Conservation (phyloP, 225 moss, liverwort and hornwort genomes). For the Antitrichia curtipendula region DNA sequence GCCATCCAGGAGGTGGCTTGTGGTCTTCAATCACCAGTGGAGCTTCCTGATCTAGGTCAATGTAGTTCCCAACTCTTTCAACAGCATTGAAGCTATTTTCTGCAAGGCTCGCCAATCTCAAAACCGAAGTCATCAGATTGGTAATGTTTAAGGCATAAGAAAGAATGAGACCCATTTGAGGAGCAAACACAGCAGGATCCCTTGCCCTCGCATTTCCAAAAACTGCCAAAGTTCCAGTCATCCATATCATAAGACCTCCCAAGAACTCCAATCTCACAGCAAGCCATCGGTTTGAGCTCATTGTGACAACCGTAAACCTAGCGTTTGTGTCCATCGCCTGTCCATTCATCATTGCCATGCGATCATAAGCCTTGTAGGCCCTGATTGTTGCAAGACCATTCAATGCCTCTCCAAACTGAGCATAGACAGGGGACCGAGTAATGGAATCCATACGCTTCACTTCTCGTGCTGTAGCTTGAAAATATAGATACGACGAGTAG, state of each 20-base stretch:
- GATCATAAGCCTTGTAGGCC: conserved; percentile 82
- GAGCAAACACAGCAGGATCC: conserved; percentile 65
- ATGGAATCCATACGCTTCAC: conserved; percentile 95
- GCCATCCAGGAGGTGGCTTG: conserved; percentile 75
- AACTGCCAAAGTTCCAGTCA: conserved; percentile 78
- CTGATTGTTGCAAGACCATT: conserved; percentile 87
- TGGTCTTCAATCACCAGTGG: conserved; percentile 60
- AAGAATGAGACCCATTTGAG: conserved; percentile 93
- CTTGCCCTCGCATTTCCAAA: conserved; percentile 66
- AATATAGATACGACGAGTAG: conserved; percentile 77
- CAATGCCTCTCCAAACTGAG: conserved; percentile 91
- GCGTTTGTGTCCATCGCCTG: conserved; percentile 76
- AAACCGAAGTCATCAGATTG: conserved; percentile 66
- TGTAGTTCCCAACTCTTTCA: conserved; percentile 61
- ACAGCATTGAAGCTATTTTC: conserved; percentile 65
- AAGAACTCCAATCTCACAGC: conserved; percentile 85
- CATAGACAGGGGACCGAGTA: conserved; percentile 88
- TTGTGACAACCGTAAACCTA: conserved; percentile 69
- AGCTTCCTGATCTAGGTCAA: conserved; percentile 45
- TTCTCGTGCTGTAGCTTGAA: conserved; percentile 86
- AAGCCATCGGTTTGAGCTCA: conserved; percentile 94
- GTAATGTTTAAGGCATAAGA: conserved; percentile 83
- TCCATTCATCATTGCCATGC: conserved; percentile 82
- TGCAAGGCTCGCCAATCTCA: conserved; percentile 76
- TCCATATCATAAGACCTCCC: conserved; percentile 86